Base-by-base conservation (phyloP, 805 yeast species). In the Cyberlindnera xishuangbannaensis region DNA sequence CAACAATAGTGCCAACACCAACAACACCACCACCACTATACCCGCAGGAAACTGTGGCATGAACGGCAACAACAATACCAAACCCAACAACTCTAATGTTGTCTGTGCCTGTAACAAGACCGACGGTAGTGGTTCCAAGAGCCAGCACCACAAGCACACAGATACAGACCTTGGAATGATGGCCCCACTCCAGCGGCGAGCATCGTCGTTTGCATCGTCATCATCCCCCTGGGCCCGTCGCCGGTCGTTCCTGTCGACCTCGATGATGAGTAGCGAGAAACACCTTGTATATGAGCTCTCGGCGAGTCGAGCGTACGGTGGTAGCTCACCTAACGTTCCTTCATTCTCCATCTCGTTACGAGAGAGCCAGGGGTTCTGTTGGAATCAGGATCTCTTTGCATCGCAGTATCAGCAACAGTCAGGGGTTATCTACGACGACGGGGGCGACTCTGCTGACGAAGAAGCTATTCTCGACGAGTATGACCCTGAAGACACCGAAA, bases 331-430 rank as follows among this genome's bases (percentile, higher is more conserved):
- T 4, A 33, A 34, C 26, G 8, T 41, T 19, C 42, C 69, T 6
- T 43, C 61, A 1, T 64, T 50, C 35, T 60, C 67, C 12, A 63
- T 78, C 23, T 65, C 72, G 12, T 58, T 78, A 25, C 65, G 64
- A 16, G 82, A 79, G 47, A 70, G 80, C 20, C 88, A 82, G 50
- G 92, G 92, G 3, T 82, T 81, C 47, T 56, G 72, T 3, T 82
- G 85, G 73, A 81, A 82, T 51, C 88, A 81, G 49, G 88, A 81
- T 47, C 57, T 80, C 28, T 82, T 80, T 64, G 88, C 86, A 3
- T 65, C 78, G 2, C 77, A 78, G 18, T 77, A 75, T 51, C 83
- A 78, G 48, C 88, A 81, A 37, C 59, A 56, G 28, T 55, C 65
- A 29, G 67, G 67, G 13, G 56, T 61, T 1, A 45, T 62, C 4